Conservation (phyloP, 495 filamentous ascomycete genomes). For the Daldinia loculata region DNA sequence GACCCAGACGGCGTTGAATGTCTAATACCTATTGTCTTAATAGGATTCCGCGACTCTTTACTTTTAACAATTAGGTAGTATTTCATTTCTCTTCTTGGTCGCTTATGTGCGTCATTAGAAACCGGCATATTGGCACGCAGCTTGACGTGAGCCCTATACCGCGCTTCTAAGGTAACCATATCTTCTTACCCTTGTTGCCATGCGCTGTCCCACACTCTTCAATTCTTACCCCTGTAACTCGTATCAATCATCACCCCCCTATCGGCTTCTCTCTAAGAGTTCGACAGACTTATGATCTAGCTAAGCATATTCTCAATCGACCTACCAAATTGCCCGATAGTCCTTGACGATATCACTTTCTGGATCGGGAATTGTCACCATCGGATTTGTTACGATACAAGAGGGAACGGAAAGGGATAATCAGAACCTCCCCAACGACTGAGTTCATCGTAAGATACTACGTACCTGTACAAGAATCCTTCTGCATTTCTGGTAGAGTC, state of each 20-base stretch:
- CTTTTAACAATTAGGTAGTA: not conserved
- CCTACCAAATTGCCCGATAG: conserved; percentile 16
- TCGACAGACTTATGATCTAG: conserved; percentile 8
- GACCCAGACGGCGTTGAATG: not conserved
- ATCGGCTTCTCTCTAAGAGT: conserved; percentile 30
- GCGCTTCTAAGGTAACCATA: not conserved
- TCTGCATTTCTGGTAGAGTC: not conserved
- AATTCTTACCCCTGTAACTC: conserved; percentile 36
- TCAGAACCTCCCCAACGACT: not conserved
- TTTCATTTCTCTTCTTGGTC: not conserved
- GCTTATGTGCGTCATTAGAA: not conserved
- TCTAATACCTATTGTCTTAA: not conserved
- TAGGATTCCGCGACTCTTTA: not conserved
- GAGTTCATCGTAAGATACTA: conserved; percentile 1
- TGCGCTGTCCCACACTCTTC: conserved; percentile 23
- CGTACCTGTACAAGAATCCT: not conserved
- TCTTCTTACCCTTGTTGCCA: conserved; percentile 28
- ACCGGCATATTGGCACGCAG: not conserved
- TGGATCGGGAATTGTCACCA: conserved; percentile 24
- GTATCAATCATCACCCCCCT: conserved; percentile 37
- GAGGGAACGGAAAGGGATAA: not conserved
- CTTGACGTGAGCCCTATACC: not conserved
- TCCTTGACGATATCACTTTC: conserved; percentile 39
- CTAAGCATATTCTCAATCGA: conserved; percentile 20
- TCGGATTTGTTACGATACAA: not conserved